These are phyloP conservation scores for Durotheca rogersii DNA, from an alignment of 495 filamentous ascomycete species.

Conservation along the genomic window DNA sequence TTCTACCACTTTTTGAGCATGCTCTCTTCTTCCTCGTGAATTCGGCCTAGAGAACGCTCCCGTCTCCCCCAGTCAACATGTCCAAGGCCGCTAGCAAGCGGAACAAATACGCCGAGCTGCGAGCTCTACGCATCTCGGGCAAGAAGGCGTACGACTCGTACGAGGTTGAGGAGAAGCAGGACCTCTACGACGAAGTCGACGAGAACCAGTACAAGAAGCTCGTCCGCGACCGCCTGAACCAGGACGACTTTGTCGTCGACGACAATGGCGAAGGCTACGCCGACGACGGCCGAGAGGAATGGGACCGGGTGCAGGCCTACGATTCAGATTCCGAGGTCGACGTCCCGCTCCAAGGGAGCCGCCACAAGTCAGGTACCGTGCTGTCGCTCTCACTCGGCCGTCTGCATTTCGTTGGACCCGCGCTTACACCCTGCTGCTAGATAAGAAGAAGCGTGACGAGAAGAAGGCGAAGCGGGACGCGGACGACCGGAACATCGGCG, in stretches of 20 bases:
- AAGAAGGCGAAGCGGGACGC: slow-evolving; percentile 82
- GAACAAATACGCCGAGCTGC: slow-evolving; percentile 71
- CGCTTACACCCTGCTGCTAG: slow-evolving; percentile 39
- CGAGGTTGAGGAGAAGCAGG: slow-evolving; percentile 77
- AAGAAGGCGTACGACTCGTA: slow-evolving; percentile 90
- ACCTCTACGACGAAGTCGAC: slow-evolving; percentile 94
- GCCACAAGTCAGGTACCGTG: slow-evolving; percentile 47
- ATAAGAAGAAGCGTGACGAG: slow-evolving; percentile 87
- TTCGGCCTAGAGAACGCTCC: slow-evolving; percentile 10
- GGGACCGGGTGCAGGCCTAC: slow-evolving; percentile 71
- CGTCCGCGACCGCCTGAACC: slow-evolving; percentile 81
- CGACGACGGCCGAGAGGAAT: slow-evolving; percentile 96
- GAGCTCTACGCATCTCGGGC: slow-evolving; percentile 80
- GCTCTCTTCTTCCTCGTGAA: slow-evolving; percentile 18
- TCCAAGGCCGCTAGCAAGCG: slow-evolving; percentile 49
- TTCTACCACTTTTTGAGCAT: slow-evolving; percentile 13
- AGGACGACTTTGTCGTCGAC: slow-evolving; percentile 97
- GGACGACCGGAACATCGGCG: slow-evolving; percentile 85
- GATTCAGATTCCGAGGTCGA: slow-evolving; percentile 75
- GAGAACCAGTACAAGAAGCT: slow-evolving; percentile 97
- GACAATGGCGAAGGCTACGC: slow-evolving; percentile 93
- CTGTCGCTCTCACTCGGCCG: not conserved
- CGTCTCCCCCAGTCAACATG: slow-evolving; percentile 30
- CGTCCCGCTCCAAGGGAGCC: slow-evolving; percentile 59
- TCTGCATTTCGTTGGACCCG: not conserved